A percentile compares a stretch with the other conserved stretches of the same genome.
Conservation (phyloP, 768 basidiomycete genomes). For the Dendrothele bispora region DNA sequence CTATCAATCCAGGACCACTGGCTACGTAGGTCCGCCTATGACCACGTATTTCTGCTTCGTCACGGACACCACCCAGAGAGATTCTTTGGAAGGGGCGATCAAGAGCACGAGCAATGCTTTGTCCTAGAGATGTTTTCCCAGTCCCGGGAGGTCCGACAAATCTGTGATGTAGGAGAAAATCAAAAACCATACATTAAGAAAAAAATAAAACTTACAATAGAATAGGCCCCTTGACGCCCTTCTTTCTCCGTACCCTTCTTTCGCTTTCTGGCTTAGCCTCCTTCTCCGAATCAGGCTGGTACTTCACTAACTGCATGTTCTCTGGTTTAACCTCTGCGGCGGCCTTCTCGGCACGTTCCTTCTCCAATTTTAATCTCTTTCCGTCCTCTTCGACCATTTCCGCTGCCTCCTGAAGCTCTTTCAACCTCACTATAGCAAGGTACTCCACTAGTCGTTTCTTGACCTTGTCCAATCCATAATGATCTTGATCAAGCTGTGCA, state of each 20-base stretch:
- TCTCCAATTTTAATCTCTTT: conserved; percentile 30
- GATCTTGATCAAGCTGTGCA: conserved; percentile 82
- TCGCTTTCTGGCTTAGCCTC: background rate
- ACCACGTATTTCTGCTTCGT: conserved; percentile 85
- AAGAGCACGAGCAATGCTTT: conserved; percentile 82
- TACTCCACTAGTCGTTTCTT: conserved; percentile 92
- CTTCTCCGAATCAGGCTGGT: conserved; percentile 5
- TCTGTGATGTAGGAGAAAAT: conserved; percentile 34
- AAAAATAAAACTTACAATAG: conserved; percentile 46
- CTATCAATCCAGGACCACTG: conserved; percentile 80
- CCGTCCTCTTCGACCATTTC: no score
- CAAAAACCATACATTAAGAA: background rate
- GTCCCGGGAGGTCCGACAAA: conserved; percentile 91
- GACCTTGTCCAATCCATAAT: conserved; percentile 90
- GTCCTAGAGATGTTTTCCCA: conserved; percentile 90
- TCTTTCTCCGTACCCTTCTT: conserved; percentile 23
- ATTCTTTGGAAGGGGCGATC: conserved; percentile 89
- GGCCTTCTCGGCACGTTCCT: conserved; percentile 15
- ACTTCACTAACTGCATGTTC: conserved; percentile 29
- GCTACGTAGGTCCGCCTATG: conserved; percentile 90
- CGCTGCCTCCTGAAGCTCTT: conserved; percentile 32
- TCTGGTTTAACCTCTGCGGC: conserved; percentile 9
- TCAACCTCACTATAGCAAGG: conserved; percentile 77
- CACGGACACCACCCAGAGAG: conserved; percentile 87
- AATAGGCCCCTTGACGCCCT: conserved; percentile 68